These are phyloP conservation scores for Ceratocystiopsis sp. DNA, from an alignment of 2,329 filamentous ascomycete species.

Conservation along the genomic window DNA sequence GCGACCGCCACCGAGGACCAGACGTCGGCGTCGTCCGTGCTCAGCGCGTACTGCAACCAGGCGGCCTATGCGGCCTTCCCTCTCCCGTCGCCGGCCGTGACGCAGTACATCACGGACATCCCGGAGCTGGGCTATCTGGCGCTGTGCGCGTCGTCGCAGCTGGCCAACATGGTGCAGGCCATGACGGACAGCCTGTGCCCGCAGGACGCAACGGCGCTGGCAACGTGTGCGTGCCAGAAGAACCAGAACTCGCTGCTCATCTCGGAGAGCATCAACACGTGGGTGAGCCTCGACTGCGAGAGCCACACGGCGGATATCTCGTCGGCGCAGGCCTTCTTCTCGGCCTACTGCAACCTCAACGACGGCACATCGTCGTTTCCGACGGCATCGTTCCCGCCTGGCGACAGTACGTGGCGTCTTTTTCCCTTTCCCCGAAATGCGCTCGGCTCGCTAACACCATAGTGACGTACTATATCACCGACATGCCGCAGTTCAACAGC, in stretches of 20 bases:
- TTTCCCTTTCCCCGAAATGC: neutral
- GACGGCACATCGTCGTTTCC: slow-evolving; percentile 32
- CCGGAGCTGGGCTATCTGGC: slow-evolving; percentile 24
- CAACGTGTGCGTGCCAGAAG: slow-evolving; percentile 35
- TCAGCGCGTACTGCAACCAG: slow-evolving; percentile 32
- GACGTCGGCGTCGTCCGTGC: slow-evolving; percentile 26
- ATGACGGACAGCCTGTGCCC: slow-evolving; percentile 14
- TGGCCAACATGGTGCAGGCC: slow-evolving; percentile 17
- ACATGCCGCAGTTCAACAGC: slow-evolving; percentile 26
- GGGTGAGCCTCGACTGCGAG: slow-evolving; percentile 26
- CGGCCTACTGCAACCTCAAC: slow-evolving; percentile 33
- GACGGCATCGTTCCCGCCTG: slow-evolving; percentile 26
- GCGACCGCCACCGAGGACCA: slow-evolving; percentile 29
- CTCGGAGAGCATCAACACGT: slow-evolving; percentile 24
- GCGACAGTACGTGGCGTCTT: slow-evolving; percentile 25
- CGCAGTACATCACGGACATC: slow-evolving; percentile 33
- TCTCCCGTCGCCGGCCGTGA: slow-evolving; percentile 25
- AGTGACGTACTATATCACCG: slow-evolving; percentile 40
- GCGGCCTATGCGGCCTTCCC: slow-evolving; percentile 21
- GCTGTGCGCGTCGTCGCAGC: slow-evolving; percentile 24
- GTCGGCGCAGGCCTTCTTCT: slow-evolving; percentile 32
- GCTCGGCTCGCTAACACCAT: no score
- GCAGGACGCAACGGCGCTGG: slow-evolving; percentile 16
- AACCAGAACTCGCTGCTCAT: slow-evolving; percentile 27
- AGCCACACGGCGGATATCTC: slow-evolving; percentile 28